A percentile compares a stretch with the other conserved stretches of the same genome.
These are phyloP conservation scores for Pulveroboletus sp. DNA, from an alignment of 768 basidiomycete species.

Conservation along the genomic window DNA sequence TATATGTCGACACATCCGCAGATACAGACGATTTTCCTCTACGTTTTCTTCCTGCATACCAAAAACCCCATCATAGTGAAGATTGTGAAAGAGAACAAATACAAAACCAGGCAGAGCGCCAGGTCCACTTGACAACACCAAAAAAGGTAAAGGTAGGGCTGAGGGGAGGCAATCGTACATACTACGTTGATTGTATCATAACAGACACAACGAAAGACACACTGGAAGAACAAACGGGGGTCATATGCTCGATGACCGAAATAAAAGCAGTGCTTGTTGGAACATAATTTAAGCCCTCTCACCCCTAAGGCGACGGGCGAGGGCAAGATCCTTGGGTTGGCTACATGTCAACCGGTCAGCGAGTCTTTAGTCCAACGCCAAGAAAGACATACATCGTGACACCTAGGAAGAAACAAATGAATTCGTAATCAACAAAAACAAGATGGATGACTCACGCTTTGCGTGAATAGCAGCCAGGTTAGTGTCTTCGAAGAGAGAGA, in stretches of 20 bases:
- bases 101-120: background rate
- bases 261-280: background rate
- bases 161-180: slow-evolving; percentile 22
- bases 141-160: slow-evolving; percentile 1
- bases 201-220: slow-evolving; percentile 13
- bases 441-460: slow-evolving; percentile 47
- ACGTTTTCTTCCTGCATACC: slow-evolving; percentile 8
- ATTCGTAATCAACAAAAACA: background rate
- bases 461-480: slow-evolving; percentile 91
- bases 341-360: slow-evolving; percentile 33
- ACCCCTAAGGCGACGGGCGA: slow-evolving; percentile 82
- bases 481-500: slow-evolving; percentile 83
- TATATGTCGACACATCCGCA: slow-evolving; percentile 21
- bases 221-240: slow-evolving; percentile 10
- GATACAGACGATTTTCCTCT: slow-evolving; percentile 28
- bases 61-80: background rate
- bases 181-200: slow-evolving; percentile 29
- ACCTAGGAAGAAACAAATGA: slow-evolving; percentile 28
- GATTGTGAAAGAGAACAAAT: background rate
- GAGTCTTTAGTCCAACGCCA: background rate
- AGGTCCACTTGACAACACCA: slow-evolving; percentile 8
- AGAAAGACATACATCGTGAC: slow-evolving; percentile 50
- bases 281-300: slow-evolving; percentile 60
- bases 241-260: background rate
- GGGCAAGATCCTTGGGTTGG: slow-evolving; percentile 86